These are phyloP conservation scores for Astrocystis sublimbata DNA, from an alignment of 495 filamentous ascomycete species.

Conservation along the genomic window DNA sequence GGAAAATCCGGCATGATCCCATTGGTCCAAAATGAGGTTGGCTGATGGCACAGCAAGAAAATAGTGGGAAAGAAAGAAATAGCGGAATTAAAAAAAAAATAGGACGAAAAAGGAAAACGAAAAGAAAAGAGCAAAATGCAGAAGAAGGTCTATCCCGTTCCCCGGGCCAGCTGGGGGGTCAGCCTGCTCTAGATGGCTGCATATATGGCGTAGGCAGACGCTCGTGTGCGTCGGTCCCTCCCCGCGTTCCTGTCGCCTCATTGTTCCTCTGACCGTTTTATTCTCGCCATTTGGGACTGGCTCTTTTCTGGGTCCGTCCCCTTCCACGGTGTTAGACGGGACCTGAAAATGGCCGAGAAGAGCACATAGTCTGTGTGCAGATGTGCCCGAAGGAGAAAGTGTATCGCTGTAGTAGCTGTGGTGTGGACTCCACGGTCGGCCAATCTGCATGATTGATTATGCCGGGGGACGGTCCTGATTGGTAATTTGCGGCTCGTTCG, in stretches of 20 bases:
- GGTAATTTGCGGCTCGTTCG: constrained; percentile 27
- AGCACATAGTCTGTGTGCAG: constrained; percentile 16
- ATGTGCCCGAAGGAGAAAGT: constrained; percentile 25
- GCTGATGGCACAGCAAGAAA: constrained; percentile 19
- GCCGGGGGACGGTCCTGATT: constrained; percentile 34
- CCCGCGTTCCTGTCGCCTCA: constrained; percentile 17
- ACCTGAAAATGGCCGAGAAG: constrained; percentile 14
- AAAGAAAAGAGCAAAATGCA: not conserved
- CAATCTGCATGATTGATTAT: constrained; percentile 35
- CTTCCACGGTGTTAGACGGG: not conserved
- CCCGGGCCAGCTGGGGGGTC: constrained; percentile 4
- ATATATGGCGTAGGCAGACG: constrained; percentile 16
- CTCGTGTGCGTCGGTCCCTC: constrained; percentile 11
- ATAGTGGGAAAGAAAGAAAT: constrained; percentile 6
- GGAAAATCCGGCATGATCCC: constrained; percentile 8
- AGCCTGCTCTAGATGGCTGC: constrained; percentile 15
- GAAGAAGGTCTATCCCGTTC: constrained; percentile 12
- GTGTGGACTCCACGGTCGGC: constrained; percentile 30
- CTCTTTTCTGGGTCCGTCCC: constrained; percentile 10
- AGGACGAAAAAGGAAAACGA: not conserved
- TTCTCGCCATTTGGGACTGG: constrained; percentile 4
- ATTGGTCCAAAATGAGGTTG: constrained; percentile 14
- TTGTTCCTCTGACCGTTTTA: constrained; percentile 14
- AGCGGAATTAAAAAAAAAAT: not conserved
- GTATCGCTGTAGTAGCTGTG: constrained; percentile 23